Evolutionary conservation across 352 stramenopile genomes (phyloP).

Genomic region (Thalassiosira sp.): DNA sequence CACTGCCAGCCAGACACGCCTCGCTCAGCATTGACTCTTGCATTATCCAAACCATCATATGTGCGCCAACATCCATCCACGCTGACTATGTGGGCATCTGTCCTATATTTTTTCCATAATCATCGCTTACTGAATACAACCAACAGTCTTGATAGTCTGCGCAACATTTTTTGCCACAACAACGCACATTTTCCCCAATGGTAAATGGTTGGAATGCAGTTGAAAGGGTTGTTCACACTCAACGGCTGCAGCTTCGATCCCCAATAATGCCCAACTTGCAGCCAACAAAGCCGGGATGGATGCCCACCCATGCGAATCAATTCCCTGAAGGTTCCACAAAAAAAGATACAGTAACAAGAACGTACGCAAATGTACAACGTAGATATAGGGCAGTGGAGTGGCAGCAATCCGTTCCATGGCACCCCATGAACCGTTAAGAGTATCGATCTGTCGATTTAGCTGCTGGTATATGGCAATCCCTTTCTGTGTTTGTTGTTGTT

Average conservation of each 20-base stretch:
- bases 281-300: conserved; percentile 14
- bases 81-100: too few species aligned
- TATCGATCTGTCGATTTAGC: conserved; percentile 35
- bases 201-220: conserved; percentile 35
- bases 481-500: neutral
- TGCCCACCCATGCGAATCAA: conserved; percentile 8
- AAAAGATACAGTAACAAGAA: conserved; percentile 39
- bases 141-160: conserved; percentile 23
- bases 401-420: conserved; percentile 49
- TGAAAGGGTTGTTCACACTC: conserved; percentile 48
- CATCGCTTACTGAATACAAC: too few species aligned
- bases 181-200: conserved; percentile 25
- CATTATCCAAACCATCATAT: too few species aligned
- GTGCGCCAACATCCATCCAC: too few species aligned
- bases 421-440: conserved; percentile 23
- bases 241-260: conserved; percentile 47
- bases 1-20: too few species aligned
- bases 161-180: conserved; percentile 27
- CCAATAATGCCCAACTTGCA: conserved; percentile 27
- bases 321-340: conserved; percentile 9
- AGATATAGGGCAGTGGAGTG: conserved; percentile 44
- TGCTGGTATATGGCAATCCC: conserved; percentile 31
- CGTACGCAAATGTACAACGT: conserved; percentile 34
- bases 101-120: too few species aligned
- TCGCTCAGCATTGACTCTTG: too few species aligned